Conservation (phyloP, 805 yeast species). For the Candida manassasensis region DNA sequence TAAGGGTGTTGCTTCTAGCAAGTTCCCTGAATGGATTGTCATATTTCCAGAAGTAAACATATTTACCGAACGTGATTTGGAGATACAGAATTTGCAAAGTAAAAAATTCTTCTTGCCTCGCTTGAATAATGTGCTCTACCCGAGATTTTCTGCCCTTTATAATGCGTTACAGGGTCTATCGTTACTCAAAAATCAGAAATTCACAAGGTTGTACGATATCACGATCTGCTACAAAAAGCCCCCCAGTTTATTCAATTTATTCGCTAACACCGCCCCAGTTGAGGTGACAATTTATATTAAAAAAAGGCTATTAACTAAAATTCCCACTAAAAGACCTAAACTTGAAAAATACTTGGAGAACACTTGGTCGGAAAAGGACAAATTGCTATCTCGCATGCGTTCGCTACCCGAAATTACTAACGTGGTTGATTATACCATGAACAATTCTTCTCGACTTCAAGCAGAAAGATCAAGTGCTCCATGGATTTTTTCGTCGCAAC, state of each 20-base stretch:
- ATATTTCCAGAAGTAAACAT: slow-evolving; percentile 85
- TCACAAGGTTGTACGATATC: slow-evolving; percentile 49
- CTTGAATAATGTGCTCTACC: slow-evolving; percentile 63
- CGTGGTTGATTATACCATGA: slow-evolving; percentile 2
- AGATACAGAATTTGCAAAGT: slow-evolving; percentile 51
- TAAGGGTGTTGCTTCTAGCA: slow-evolving; percentile 29
- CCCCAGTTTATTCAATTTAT: slow-evolving; percentile 30
- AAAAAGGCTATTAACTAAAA: slow-evolving; percentile 39
- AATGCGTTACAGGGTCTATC: slow-evolving; percentile 44
- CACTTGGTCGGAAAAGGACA: slow-evolving; percentile 70
- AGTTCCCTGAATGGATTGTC: slow-evolving; percentile 56
- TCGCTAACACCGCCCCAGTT: slow-evolving; percentile 25
- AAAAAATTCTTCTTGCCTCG: slow-evolving; percentile 57
- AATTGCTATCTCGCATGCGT: slow-evolving; percentile 21
- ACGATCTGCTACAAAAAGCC: slow-evolving; percentile 42
- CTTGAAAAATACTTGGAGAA: slow-evolving; percentile 74
- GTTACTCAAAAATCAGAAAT: slow-evolving; percentile 27
- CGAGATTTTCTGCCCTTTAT: slow-evolving; percentile 61
- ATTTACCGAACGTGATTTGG: slow-evolving; percentile 44
- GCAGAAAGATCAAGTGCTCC: background rate
- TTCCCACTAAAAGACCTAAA: slow-evolving; percentile 50
- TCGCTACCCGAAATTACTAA: slow-evolving; percentile 2
- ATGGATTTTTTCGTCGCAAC: background rate
- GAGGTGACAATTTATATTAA: slow-evolving; percentile 45
- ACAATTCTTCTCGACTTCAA: background rate